phyloP scores from a whole-genome alignment of 2,329 filamentous ascomycete species.

The Aureobasidium melanogenum region DNA sequence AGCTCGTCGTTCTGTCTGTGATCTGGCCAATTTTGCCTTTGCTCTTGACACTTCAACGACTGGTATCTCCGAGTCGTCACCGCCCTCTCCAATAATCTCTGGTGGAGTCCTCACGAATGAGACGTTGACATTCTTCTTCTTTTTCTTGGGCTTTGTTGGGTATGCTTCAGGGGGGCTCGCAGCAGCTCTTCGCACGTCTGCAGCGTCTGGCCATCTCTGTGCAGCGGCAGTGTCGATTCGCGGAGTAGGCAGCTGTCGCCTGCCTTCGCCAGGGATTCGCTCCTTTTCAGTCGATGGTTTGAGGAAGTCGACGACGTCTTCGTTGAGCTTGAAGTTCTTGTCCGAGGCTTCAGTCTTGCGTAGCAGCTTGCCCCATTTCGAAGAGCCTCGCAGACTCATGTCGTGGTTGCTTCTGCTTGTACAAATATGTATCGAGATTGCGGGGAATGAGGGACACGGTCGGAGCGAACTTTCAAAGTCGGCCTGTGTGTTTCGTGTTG shows the following conservation, averaged over 20 bases:
- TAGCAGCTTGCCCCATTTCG: constrained; percentile 17
- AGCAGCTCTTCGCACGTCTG: constrained; percentile 28
- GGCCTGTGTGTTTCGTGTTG: not conserved
- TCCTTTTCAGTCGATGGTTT: constrained; percentile 42
- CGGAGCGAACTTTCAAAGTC: not conserved
- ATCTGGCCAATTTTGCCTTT: constrained; percentile 31
- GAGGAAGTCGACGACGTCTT: constrained; percentile 50
- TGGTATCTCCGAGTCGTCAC: constrained; percentile 71
- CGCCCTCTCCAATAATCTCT: constrained; percentile 81
- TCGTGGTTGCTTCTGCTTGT: not conserved
- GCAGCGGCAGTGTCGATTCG: constrained; percentile 43
- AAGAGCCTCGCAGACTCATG: constrained; percentile 8
- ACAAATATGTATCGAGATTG: not conserved
- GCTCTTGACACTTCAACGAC: constrained; percentile 60
- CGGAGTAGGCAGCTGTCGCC: constrained; percentile 25
- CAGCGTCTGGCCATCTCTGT: constrained; percentile 42
- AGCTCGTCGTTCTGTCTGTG: constrained; percentile 21
- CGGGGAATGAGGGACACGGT: constrained; percentile 2
- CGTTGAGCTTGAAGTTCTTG: constrained; percentile 24
- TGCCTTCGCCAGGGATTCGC: constrained; percentile 15
- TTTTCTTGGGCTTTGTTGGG: constrained; percentile 28
- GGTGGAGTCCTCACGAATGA: constrained; percentile 64
- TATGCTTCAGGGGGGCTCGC: not conserved
- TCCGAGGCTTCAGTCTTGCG: constrained; percentile 18
- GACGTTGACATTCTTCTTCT: constrained; percentile 62